Evolutionary conservation across 257 asterid species (phyloP), one percentile per base, ranked within the genome.

Genomic region (Solanum pennellii): DNA sequence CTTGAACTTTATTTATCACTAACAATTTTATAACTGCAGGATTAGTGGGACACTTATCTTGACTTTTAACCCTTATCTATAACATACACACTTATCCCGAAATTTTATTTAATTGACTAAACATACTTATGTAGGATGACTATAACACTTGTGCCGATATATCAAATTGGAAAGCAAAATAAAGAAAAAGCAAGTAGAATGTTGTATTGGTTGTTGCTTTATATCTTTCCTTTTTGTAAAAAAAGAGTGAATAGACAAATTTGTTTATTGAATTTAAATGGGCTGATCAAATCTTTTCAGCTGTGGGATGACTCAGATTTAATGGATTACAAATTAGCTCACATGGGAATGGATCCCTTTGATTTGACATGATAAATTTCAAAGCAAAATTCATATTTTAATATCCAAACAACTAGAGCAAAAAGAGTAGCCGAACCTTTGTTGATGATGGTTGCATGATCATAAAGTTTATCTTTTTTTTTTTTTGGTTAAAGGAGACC

Each of bases 271-370:
- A 82, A 49, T 47, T 29, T 49, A 29, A 29, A 82, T 82, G 12
- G 69, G 69, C 45, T 82, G 27, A 49, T 82, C 45, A 82, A 29
- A 27, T 18, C 85, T 82, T 80, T 82, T 29, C 29, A 29, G 44
- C 69, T 29, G 69, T 82, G 45, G 85, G 69, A 82, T 82, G 85
- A 49, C 85, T 82, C 69, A 31, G 85, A 82, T 80, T 45, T 47
- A 47, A 80, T 35, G 44, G 12, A 80, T 82, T 82, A 82, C 85
- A 31, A 29, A 82, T 82, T 82, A 49, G 69, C 69, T 82, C 85
- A 82, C 85, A 82, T 82, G 85, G 85, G 88, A 89, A 72, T 83
- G 79, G 86, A 77, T 88, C 62, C 92, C 76, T 92, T 93, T 89
- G 89, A 91, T 92, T 89, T 88, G 86, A 20, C 10, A 62, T 60